phyloP scores from a whole-genome alignment of 768 basidiomycete genomes.

The Suillus clintonianus region DNA sequence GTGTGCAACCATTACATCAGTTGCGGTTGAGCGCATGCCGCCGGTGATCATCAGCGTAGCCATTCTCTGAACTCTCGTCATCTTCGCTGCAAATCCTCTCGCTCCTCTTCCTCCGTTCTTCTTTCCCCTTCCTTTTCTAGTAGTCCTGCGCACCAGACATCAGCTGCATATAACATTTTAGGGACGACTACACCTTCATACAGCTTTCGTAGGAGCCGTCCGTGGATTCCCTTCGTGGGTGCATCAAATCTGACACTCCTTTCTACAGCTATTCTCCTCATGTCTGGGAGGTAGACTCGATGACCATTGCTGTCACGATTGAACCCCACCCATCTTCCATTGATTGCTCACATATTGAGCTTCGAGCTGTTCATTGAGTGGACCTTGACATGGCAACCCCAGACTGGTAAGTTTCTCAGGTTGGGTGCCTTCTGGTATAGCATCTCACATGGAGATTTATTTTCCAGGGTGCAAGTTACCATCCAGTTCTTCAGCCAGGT shows the following conservation, averaged over 20 bases:
- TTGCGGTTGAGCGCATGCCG: too few relatives aligned
- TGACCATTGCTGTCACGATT: constrained; percentile 33
- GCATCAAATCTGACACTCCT: constrained; percentile 10
- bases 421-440: constrained; percentile 13
- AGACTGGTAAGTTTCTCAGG: constrained; percentile 2
- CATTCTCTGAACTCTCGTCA: too few relatives aligned
- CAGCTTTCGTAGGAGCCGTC: too few relatives aligned
- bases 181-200: too few relatives aligned
- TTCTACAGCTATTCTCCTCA: constrained; percentile 8
- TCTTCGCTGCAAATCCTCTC: too few relatives aligned
- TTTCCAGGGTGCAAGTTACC: constrained; percentile 24
- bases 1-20: too few relatives aligned
- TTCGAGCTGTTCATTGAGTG: constrained; percentile 18
- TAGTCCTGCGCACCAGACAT: too few relatives aligned
- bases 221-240: too few relatives aligned
- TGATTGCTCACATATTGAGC: constrained; percentile 23
- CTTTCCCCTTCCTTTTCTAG: too few relatives aligned
- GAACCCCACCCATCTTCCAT: constrained; percentile 38
- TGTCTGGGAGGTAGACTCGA: constrained; percentile 12
- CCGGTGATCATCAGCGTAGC: too few relatives aligned
- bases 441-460: constrained; percentile 21
- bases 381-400: not conserved
- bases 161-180: too few relatives aligned
- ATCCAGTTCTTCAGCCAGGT: constrained; percentile 42
- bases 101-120: too few relatives aligned